phyloP scores from a whole-genome alignment of 2,329 filamentous ascomycete genomes.

The Penicillium vulpinum region DNA sequence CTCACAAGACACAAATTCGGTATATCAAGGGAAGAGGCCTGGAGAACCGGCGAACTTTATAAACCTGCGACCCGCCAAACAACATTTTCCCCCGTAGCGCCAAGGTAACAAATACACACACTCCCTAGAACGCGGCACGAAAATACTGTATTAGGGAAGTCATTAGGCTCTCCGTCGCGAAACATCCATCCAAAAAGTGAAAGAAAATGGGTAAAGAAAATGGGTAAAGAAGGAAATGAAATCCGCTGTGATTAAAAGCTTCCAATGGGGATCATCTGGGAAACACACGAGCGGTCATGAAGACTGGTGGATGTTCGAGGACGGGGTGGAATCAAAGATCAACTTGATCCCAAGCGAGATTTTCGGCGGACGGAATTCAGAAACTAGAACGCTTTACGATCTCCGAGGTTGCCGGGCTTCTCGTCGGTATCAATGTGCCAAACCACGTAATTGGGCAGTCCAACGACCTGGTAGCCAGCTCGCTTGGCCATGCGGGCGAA shows the following conservation, averaged over 20 bases:
- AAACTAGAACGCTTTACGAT: slow-evolving; percentile 41
- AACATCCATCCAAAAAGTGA: slow-evolving; percentile 22
- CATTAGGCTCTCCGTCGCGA: slow-evolving; percentile 33
- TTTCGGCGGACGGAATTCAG: slow-evolving; percentile 10
- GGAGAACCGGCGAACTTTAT: slow-evolving; percentile 25
- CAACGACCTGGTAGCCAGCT: slow-evolving; percentile 88
- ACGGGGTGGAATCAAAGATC: slow-evolving; percentile 24
- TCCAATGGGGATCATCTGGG: background rate
- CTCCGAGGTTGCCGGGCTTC: slow-evolving; percentile 73
- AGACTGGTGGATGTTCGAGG: slow-evolving; percentile 18
- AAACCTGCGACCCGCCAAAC: slow-evolving; percentile 33
- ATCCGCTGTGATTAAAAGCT: slow-evolving; percentile 1
- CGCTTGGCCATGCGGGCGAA: slow-evolving; percentile 99
- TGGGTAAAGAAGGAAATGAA: slow-evolving; percentile 18
- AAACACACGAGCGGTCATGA: slow-evolving; percentile 7
- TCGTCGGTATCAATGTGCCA: slow-evolving; percentile 98
- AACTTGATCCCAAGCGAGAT: slow-evolving; percentile 19
- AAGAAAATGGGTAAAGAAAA: slow-evolving; percentile 13
- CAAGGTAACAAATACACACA: slow-evolving; percentile 34
- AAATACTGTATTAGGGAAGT: slow-evolving; percentile 38
- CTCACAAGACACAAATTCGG: slow-evolving; percentile 17
- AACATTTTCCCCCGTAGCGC: slow-evolving; percentile 38
- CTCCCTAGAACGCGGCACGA: slow-evolving; percentile 34
- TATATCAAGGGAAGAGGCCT: slow-evolving; percentile 21
- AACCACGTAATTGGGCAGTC: slow-evolving; percentile 94